Percentiles rank a stretch among this genome's conserved stretches.
Conservation (phyloP, 306 rosid species). For the Cercis canadensis region DNA sequence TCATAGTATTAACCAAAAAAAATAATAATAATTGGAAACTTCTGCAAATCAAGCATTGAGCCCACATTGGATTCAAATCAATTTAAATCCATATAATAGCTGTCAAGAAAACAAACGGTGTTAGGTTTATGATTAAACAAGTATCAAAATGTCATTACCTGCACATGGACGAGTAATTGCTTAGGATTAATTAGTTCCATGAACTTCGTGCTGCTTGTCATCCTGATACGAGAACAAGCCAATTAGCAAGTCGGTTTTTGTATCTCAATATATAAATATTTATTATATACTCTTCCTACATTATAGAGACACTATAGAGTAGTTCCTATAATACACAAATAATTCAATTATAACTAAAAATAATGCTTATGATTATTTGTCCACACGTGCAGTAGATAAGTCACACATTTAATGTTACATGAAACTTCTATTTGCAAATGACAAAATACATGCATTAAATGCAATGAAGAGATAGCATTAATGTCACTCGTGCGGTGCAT, state of each 20-base stretch:
- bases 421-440: neutral
- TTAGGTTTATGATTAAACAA: conserved; percentile 25
- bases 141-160: neutral
- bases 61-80: conserved; percentile 1
- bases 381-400: conserved; percentile 7
- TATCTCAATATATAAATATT: neutral
- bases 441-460: neutral
- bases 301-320: neutral
- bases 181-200: neutral
- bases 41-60: neutral
- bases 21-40: neutral
- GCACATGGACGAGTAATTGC: neutral
- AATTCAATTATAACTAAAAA: neutral
- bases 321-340: neutral
- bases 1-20: no score
- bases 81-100: conserved; percentile 3
- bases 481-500: neutral
- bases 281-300: neutral
- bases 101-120: conserved; percentile 8
- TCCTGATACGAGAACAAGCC: neutral
- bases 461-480: neutral
- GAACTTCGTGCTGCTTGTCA: neutral
- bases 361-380: conserved; percentile 13
- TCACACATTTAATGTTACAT: neutral
- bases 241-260: neutral